These are phyloP conservation scores for Yamadazyma diddensiae DNA, from an alignment of 1,139 yeast genomes.

Conservation along the genomic window DNA sequence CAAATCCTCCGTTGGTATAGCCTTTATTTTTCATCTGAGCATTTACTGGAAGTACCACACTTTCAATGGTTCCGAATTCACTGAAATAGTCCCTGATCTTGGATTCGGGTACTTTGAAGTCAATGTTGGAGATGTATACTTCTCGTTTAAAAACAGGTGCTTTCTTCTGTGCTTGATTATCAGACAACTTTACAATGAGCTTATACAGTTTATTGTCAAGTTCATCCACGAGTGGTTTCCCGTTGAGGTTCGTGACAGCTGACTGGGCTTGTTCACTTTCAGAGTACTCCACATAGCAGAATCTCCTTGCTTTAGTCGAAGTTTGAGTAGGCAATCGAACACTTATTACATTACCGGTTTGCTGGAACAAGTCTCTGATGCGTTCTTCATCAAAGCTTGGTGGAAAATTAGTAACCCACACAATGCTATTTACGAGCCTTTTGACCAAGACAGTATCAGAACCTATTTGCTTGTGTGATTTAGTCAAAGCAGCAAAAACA, in stretches of 20 bases:
- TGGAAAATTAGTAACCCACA: constrained; percentile 76
- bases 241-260: constrained; percentile 48
- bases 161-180: constrained; percentile 9
- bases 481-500: constrained; percentile 60
- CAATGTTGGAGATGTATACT: constrained; percentile 67
- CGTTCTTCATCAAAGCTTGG: constrained; percentile 46
- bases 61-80: constrained; percentile 41
- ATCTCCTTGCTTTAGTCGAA: constrained; percentile 56
- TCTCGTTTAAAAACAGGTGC: constrained; percentile 18
- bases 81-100: constrained; percentile 25
- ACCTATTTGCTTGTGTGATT: constrained; percentile 47
- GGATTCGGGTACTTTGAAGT: constrained; percentile 44
- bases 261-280: constrained; percentile 41
- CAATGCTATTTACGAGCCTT: constrained; percentile 43
- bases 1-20: constrained; percentile 50
- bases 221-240: constrained; percentile 23
- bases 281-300: constrained; percentile 69
- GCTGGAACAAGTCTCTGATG: constrained; percentile 40
- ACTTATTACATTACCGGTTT: constrained; percentile 47
- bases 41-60: constrained; percentile 47
- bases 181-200: constrained; percentile 16
- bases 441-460: constrained; percentile 44
- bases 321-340: constrained; percentile 68
- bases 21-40: constrained; percentile 25
- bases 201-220: constrained; percentile 19